A percentile compares a stretch with the other conserved stretches of the same genome.
Conservation (phyloP, 2,329 filamentous ascomycete genomes). For the Microcyclospora tardicrescens region DNA sequence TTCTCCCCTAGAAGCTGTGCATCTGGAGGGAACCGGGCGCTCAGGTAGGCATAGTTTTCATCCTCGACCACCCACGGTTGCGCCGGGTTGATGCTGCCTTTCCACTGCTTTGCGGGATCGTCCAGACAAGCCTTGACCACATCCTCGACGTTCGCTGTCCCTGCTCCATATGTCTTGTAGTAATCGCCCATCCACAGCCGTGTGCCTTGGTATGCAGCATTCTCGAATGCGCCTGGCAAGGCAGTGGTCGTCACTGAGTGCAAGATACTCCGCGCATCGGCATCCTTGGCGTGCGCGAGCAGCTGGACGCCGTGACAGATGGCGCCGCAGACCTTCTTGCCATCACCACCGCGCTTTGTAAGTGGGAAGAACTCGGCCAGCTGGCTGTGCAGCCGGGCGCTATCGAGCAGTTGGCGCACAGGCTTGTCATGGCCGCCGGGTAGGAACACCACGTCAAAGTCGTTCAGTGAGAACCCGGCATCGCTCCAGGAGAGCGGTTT, state of each 20-base stretch:
- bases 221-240: conserved; percentile 38
- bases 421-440: conserved; percentile 43
- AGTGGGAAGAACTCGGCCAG: conserved; percentile 36
- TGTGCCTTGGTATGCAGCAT: conserved; percentile 38
- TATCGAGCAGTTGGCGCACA: conserved; percentile 41
- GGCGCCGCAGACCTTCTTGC: conserved; percentile 34
- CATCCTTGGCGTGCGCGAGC: conserved; percentile 31
- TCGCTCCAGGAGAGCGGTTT: conserved; percentile 35
- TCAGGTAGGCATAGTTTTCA: neutral
- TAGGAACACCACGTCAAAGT: conserved; percentile 38
- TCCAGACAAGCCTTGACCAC: conserved; percentile 34
- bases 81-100: conserved; percentile 26
- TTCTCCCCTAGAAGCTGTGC: no score
- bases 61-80: conserved; percentile 2
- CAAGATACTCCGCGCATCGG: conserved; percentile 34
- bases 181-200: conserved; percentile 40
- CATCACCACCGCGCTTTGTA: conserved; percentile 28
- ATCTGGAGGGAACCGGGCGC: no score
- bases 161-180: conserved; percentile 43
- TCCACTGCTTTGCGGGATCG: conserved; percentile 32
- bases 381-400: conserved; percentile 31
- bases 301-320: conserved; percentile 44
- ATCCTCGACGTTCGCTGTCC: conserved; percentile 37
- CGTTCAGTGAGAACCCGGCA: conserved; percentile 18
- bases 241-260: conserved; percentile 37